Conservation (phyloP, 768 basidiomycete genomes). For the Hericium rajendrae region DNA sequence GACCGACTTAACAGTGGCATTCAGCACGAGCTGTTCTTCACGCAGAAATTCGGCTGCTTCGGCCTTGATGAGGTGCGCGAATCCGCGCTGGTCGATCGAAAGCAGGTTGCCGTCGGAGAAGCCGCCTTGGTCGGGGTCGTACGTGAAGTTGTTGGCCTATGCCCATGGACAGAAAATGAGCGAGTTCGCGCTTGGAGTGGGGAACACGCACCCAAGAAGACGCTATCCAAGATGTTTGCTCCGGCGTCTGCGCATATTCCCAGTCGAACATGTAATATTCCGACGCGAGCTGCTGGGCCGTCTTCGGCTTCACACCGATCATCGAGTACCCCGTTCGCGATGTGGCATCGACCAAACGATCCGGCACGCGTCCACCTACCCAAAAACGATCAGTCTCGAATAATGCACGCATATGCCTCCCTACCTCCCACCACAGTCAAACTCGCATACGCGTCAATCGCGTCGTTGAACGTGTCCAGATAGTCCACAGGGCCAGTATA, state of each 20-base stretch:
- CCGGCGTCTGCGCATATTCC: conserved; percentile 53
- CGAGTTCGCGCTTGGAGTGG: not conserved
- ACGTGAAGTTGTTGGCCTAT: conserved; percentile 56
- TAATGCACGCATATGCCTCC: not conserved
- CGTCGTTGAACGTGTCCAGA: conserved; percentile 15
- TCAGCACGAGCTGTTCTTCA: conserved; percentile 34
- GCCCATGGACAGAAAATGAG: not conserved
- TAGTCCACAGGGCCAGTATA: conserved; percentile 29
- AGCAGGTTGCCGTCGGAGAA: conserved; percentile 46
- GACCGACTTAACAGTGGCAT: conserved; percentile 39
- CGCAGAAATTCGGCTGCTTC: conserved; percentile 48
- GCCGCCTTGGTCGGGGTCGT: conserved; percentile 38
- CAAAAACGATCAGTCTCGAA: not conserved
- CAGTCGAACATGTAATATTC: conserved; percentile 43
- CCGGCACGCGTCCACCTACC: conserved; percentile 34
- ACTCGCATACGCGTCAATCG: conserved; percentile 29
- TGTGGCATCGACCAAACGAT: conserved; percentile 43
- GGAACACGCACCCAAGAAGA: conserved; percentile 40
- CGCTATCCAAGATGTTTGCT: conserved; percentile 55
- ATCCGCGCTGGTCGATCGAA: conserved; percentile 52
- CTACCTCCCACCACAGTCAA: conserved; percentile 39
- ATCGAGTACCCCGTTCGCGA: conserved; percentile 46
- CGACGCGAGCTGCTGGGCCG: conserved; percentile 37
- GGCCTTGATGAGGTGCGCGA: conserved; percentile 41
- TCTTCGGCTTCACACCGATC: conserved; percentile 34